Base-by-base conservation (phyloP, 805 yeast species). In the Saccharomycopsis fodiens region DNA sequence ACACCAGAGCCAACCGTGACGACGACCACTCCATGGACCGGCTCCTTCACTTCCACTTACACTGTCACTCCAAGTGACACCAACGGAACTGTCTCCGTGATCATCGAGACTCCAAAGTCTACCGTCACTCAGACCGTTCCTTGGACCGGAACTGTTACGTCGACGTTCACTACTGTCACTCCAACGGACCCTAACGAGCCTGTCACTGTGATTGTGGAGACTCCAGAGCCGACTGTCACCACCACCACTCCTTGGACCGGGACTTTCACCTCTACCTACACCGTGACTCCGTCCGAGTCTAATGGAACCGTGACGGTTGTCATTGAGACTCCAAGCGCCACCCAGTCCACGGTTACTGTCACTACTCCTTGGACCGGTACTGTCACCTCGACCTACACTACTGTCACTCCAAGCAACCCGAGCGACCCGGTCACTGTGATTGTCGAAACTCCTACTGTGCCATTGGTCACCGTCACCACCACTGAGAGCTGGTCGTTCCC, bases 361-460 rank as follows among this genome's bases (percentile, higher is more conserved):
- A 40, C 40, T 34, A 39, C 40, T 40, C 19, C 35, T 20, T 45
- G 38, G 36, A 40, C 44, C 35, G 20, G 17, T 6, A 34, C 16
- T 34, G 5, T 29, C 5, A 25, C 37, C 1, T 17, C 19, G 30
- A 39, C 46, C 8, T n/a, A n/a, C n/a, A 6, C 29, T 10, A 23
- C 35, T 29, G 8, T n/a, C 17, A 15, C 27, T 3, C 20, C 46
- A 20, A 10, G 13, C 17, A 8, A 13, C 10, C 15, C n/a, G 22
- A 34, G 20, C 21, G 48, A n/a, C 19, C 22, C 19, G 2, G 34
- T 31, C 19, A 21, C 44, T 10, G 46, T n/a, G 4, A 13, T 12
- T 23, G 34, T 42, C 16, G 15, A 21, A 17, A 23, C 25, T 2
- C 27, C 27, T 6, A 13, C 45, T 29, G 29, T 46, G 8, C 17